Evolutionary conservation across 2,329 filamentous ascomycete species (phyloP), one percentile per base, ranked within the genome.

Genomic region (Exophiala sp.): DNA sequence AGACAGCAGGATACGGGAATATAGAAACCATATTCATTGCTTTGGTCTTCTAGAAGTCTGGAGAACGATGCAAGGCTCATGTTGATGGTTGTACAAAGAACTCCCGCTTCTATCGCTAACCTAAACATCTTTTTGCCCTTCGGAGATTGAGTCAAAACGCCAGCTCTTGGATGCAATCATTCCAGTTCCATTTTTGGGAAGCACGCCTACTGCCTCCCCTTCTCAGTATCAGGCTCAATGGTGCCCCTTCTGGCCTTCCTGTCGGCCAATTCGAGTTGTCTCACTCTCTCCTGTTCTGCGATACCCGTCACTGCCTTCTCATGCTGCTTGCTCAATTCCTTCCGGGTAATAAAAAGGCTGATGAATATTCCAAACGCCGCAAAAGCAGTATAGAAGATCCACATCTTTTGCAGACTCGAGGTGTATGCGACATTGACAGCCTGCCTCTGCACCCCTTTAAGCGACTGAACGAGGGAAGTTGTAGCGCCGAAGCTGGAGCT

Each of bases 231-330:
- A 32, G 47, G 21, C 35, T 57, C 57, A 32, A 7, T 10, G 14
- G 48, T 44, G 14, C 33, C 38, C 12, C 42, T 45, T 29, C 54
- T 52, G n/a, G 50, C 58, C 48, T 52, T 66, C 53, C 72, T 71
- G 61, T 68, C 59, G 5, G 54, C 57, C 29, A 57, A 12, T 21
- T 56, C 36, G 52, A 59, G 48, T 38, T 55, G 65, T 35, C 74
- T 65, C 8, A 70, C 71, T 18, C 67, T 65, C 56, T 76, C 72
- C 59, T 76, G 73, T 52, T 71, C 72, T 14, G 65, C 71, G 34
- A 78, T 64, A 3, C 75, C 75, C 0, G 73, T 76, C 63, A 72
- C 74, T 9, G 69, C 67, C 47, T 73, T 61, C n/a, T 73, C 71
- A 58, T 77, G 73, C 39, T 67, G 63, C 54, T 65, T 68, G 50